A percentile compares a stretch with the other conserved stretches of the same genome.
Conservation (phyloP, 805 yeast species). For the Metschnikowia corniflorae region DNA sequence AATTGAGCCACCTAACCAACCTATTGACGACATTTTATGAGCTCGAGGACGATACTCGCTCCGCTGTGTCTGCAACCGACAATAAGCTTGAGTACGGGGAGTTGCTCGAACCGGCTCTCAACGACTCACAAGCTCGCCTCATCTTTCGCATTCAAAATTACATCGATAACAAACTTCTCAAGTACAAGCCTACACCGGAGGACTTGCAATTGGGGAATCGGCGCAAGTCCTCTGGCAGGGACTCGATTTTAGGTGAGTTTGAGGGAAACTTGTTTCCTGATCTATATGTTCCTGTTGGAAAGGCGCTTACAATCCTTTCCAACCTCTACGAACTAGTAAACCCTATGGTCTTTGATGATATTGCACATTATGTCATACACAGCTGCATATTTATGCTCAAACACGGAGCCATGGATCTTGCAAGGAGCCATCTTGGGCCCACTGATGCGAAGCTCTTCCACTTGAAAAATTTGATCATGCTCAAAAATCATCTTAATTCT, state of each 20-base stretch:
- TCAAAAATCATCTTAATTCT: constrained; percentile 63
- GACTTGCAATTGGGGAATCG: constrained; percentile 60
- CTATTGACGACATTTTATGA: constrained; percentile 66
- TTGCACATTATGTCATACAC: constrained; percentile 85
- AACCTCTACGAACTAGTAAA: constrained; percentile 78
- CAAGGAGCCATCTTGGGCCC: constrained; percentile 45
- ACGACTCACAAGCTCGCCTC: constrained; percentile 76
- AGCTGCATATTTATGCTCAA: constrained; percentile 64
- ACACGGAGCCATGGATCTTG: constrained; percentile 45
- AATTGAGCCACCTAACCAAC: constrained; percentile 71
- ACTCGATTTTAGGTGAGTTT: constrained; percentile 26
- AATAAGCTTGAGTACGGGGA: constrained; percentile 48
- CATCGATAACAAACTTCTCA: constrained; percentile 64
- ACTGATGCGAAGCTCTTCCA: constrained; percentile 62
- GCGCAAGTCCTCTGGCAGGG: constrained; percentile 12
- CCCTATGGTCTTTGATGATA: constrained; percentile 76
- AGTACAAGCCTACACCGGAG: constrained; percentile 62
- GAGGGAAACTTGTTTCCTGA: constrained; percentile 38
- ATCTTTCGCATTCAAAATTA: constrained; percentile 74
- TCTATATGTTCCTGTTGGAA: constrained; percentile 69
- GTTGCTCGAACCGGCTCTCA: constrained; percentile 65
- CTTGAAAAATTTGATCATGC: constrained; percentile 65
- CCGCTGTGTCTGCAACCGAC: constrained; percentile 9
- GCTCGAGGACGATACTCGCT: constrained; percentile 44
- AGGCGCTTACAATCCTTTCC: constrained; percentile 65